Percentiles rank a stretch among this genome's conserved stretches.
Evolutionary conservation across 768 basidiomycete genomes (phyloP).

Genomic region (Russula brevipes): DNA sequence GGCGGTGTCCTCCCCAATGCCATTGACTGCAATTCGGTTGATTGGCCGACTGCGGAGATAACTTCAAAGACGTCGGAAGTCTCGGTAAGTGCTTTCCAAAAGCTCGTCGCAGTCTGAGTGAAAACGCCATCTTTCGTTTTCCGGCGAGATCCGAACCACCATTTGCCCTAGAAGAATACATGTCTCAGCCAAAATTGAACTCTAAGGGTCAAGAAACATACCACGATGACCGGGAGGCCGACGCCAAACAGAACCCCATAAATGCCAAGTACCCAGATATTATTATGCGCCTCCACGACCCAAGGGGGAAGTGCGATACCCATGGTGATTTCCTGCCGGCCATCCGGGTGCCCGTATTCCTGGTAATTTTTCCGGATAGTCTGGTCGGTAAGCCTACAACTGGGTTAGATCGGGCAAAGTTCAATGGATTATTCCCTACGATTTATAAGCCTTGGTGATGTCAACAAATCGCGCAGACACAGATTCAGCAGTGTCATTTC

Average conservation of each 20-base stretch:
- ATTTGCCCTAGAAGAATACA: slow-evolving; percentile 53
- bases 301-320: slow-evolving; percentile 93
- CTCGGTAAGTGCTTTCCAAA: slow-evolving; percentile 86
- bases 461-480: slow-evolving; percentile 86
- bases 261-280: slow-evolving; percentile 79
- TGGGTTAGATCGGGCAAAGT: slow-evolving; percentile 4
- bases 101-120: slow-evolving; percentile 71
- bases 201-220: slow-evolving; percentile 31
- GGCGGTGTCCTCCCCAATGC: slow-evolving; percentile 28
- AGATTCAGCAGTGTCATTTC: slow-evolving; percentile 79
- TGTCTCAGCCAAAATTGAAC: not conserved
- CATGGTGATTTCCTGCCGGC: slow-evolving; percentile 89
- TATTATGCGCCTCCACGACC: slow-evolving; percentile 90
- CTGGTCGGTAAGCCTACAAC: slow-evolving; percentile 77
- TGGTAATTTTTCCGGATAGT: slow-evolving; percentile 86
- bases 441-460: slow-evolving; percentile 96
- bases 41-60: slow-evolving; percentile 61
- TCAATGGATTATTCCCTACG: slow-evolving; percentile 43
- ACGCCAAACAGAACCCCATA: slow-evolving; percentile 89
- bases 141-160: slow-evolving; percentile 94
- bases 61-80: slow-evolving; percentile 69
- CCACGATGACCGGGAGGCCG: slow-evolving; percentile 80
- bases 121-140: slow-evolving; percentile 91
- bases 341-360: slow-evolving; percentile 91
- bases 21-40: slow-evolving; percentile 55